Conservation (phyloP, 805 yeast species). For the Wickerhamomyces xylosicus region DNA sequence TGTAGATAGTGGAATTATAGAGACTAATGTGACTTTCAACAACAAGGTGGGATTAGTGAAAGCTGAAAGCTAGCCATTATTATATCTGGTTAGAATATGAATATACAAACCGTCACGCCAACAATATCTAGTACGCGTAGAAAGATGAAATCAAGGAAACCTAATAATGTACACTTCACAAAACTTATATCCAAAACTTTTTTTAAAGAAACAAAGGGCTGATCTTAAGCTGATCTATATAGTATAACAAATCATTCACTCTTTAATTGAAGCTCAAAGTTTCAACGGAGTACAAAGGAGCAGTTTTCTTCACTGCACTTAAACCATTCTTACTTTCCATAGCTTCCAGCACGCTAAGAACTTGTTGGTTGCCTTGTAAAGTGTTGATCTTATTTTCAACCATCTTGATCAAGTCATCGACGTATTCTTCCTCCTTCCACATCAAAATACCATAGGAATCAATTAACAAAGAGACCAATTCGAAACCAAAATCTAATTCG, state of each 20-base stretch:
- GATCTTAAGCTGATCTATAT: too few relatives aligned
- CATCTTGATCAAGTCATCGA: constrained; percentile 33
- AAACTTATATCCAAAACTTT: too few relatives aligned
- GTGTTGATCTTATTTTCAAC: constrained; percentile 38
- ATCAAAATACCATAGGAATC: constrained; percentile 69
- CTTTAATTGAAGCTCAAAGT: constrained; percentile 20
- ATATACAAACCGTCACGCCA: too few relatives aligned
- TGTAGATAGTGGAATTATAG: too few relatives aligned
- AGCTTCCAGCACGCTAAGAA: constrained; percentile 17
- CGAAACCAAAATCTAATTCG: constrained; percentile 42
- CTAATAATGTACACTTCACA: too few relatives aligned
- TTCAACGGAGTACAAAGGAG: constrained; percentile 49
- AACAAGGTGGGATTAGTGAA: too few relatives aligned
- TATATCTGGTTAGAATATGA: too few relatives aligned
- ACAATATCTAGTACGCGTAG: too few relatives aligned
- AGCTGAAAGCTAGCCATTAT: too few relatives aligned
- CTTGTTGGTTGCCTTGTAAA: constrained; percentile 28
- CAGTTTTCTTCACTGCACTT: constrained; percentile 25
- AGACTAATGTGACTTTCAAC: too few relatives aligned
- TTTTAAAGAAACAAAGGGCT: too few relatives aligned
- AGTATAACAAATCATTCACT: neutral
- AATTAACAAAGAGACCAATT: constrained; percentile 50
- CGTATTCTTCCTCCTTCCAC: constrained; percentile 39
- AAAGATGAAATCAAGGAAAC: too few relatives aligned
- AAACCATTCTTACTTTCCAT: constrained; percentile 18